Evolutionary conservation across 2,329 filamentous ascomycete species (phyloP).

Genomic region (Fusarium aywerte): DNA sequence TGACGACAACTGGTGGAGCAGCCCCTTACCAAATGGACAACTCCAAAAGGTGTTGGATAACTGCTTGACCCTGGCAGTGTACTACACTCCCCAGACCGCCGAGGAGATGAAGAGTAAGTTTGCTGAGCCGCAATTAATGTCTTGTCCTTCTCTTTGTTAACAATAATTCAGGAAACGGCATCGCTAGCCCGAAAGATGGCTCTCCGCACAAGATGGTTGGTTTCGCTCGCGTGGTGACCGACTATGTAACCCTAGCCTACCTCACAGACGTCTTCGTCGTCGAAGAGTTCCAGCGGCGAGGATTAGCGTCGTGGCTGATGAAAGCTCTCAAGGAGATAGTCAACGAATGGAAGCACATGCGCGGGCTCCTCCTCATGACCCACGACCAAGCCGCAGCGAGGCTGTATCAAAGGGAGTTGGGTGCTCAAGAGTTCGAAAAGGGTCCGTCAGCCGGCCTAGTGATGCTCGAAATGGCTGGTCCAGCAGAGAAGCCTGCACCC

Average conservation of each 20-base stretch:
- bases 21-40: slow-evolving; percentile 58
- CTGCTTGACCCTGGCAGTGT: slow-evolving; percentile 70
- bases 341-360: slow-evolving; percentile 66
- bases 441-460: slow-evolving; percentile 54
- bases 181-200: slow-evolving; percentile 47
- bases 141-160: slow-evolving; percentile 12
- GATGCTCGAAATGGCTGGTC: slow-evolving; percentile 56
- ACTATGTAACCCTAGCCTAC: slow-evolving; percentile 75
- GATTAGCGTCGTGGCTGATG: slow-evolving; percentile 74
- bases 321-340: slow-evolving; percentile 67
- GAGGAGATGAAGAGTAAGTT: slow-evolving; percentile 54
- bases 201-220: slow-evolving; percentile 53
- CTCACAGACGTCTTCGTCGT: slow-evolving; percentile 74
- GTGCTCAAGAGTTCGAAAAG: slow-evolving; percentile 58
- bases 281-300: slow-evolving; percentile 67
- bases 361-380: slow-evolving; percentile 68
- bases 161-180: slow-evolving; percentile 46
- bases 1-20: slow-evolving; percentile 70
- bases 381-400: slow-evolving; percentile 53
- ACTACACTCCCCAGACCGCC: slow-evolving; percentile 55
- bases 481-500: slow-evolving; percentile 51
- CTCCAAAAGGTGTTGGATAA: slow-evolving; percentile 65
- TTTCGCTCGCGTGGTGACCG: slow-evolving; percentile 70
- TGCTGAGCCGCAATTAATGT: neutral
- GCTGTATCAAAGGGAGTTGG: slow-evolving; percentile 62